Base-by-base conservation (phyloP, 441 rosid genomes). In the Pelargonium citronellum region DNA sequence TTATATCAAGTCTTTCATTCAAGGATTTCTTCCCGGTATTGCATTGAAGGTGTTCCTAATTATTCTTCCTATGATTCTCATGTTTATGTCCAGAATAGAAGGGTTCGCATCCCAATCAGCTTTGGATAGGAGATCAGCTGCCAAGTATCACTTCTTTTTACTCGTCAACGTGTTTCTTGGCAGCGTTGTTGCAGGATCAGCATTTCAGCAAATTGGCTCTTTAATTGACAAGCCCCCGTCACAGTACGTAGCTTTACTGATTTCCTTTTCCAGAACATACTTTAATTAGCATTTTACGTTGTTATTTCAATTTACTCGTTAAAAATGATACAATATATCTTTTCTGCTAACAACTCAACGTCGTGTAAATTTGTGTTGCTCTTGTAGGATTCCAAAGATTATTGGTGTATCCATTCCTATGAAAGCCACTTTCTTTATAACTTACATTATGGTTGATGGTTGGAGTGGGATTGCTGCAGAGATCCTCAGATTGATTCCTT, bases 381-480 rank as follows among this genome's bases (percentile, higher is more conserved):
- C 68, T 53, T 73, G 79, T 88, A 95, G 98, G 0, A 84, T 90
- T 79, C 97, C 98, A 3, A 75, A 79, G 76, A 95, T 92, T 62
- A 77, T 95, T 34, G 98, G 99, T n/a, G 80, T 85, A 57, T 98
- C 99, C 2, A 83, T 95, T 79, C 98, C 99, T 51, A 75, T 82
- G 73, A 88, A 85, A 82, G 99, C 99, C 73, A 92, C 99, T 57
- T 91, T 94, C 83, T 94, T 94, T 79, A 89, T 94, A 68, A 89
- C 96, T 65, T 94, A 89, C 61, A 90, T 95, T 73, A 95, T 92
- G 98, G 89, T 92, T 57, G 99, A 95, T 77, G 99, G 99, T 69
- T 95, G 99, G 99, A 91, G 97, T 69, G 98, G 99, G 69, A 73
- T 95, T 67, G 98, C 99, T 57, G 95, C 72, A 22, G 99, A 95